Conservation (phyloP, 2,329 filamentous ascomycete genomes). For the Arthroderma uncinatum region DNA sequence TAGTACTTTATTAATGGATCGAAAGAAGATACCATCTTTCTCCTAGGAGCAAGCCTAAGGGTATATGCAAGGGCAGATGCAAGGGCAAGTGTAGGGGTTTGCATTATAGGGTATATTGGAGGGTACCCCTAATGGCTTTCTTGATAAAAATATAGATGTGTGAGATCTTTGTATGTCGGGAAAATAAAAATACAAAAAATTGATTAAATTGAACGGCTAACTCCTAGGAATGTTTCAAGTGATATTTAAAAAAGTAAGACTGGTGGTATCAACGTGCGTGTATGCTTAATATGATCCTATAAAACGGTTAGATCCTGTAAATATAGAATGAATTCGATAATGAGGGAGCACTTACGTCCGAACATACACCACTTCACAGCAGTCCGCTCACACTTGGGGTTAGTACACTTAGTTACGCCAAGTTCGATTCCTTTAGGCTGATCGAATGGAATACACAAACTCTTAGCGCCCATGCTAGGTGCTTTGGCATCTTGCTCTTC, state of each 20-base stretch:
- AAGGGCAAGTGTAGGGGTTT: background rate
- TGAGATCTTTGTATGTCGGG: too few relatives aligned
- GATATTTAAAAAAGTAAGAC: background rate
- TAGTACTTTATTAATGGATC: too few relatives aligned
- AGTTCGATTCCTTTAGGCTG: conserved; percentile 69
- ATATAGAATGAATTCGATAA: background rate
- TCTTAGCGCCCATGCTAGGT: conserved; percentile 66
- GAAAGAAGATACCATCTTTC: too few relatives aligned
- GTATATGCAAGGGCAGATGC: too few relatives aligned
- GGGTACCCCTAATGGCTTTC: too few relatives aligned
- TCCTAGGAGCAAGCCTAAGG: too few relatives aligned
- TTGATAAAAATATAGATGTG: too few relatives aligned
- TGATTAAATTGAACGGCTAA: background rate
- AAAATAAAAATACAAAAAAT: background rate
- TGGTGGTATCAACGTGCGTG: background rate
- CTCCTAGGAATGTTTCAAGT: background rate
- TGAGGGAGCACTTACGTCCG: conserved; percentile 39
- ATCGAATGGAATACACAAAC: conserved; percentile 68
- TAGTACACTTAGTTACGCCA: conserved; percentile 83
- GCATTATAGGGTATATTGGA: background rate
- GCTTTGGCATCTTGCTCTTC: conserved; percentile 62
- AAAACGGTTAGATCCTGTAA: background rate
- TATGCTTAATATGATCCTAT: conserved; percentile 18
- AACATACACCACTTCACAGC: conserved; percentile 91
- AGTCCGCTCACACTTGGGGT: conserved; percentile 65